A percentile compares a stretch with the other conserved stretches of the same genome.
Evolutionary conservation across 1,139 yeast species (phyloP).

Genomic region (Suhomyces bolitotheri): DNA sequence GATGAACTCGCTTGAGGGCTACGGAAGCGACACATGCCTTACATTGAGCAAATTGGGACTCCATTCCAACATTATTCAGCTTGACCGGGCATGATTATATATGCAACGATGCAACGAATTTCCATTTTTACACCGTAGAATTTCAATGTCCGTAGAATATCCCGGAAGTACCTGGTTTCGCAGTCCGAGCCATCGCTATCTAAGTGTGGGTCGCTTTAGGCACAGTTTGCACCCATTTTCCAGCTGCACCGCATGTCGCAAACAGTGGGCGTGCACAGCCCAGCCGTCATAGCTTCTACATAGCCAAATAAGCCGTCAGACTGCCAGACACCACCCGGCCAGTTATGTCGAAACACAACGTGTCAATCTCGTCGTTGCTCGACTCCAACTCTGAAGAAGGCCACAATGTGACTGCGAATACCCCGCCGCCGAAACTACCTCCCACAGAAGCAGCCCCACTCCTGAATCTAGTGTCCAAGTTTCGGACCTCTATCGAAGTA

Average conservation of each 20-base stretch:
- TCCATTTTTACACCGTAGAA: no score
- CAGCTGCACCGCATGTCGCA: no score
- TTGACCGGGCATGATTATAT: slow-evolving; percentile 64
- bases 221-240: not conserved
- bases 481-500: slow-evolving; percentile 17
- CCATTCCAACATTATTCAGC: slow-evolving; percentile 60
- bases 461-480: slow-evolving; percentile 16
- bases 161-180: no score
- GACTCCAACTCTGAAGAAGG: slow-evolving; percentile 13
- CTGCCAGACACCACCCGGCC: no score
- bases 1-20: slow-evolving; percentile 83
- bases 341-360: slow-evolving; percentile 21
- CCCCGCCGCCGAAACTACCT: slow-evolving; percentile 3
- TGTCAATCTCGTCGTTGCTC: slow-evolving; percentile 22
- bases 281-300: no score
- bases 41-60: slow-evolving; percentile 76
- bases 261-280: no score
- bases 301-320: no score
- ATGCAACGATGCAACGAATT: no score
- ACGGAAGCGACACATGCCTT: slow-evolving; percentile 86
- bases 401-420: slow-evolving; percentile 7
- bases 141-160: no score
- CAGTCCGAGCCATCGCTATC: no score
- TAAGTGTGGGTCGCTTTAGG: no score
- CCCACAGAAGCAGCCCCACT: slow-evolving; percentile 8